A percentile compares a stretch with the other conserved stretches of the same genome.
Conservation (phyloP, 23 red algal species). For the Gracilaria vermiculophylla region DNA sequence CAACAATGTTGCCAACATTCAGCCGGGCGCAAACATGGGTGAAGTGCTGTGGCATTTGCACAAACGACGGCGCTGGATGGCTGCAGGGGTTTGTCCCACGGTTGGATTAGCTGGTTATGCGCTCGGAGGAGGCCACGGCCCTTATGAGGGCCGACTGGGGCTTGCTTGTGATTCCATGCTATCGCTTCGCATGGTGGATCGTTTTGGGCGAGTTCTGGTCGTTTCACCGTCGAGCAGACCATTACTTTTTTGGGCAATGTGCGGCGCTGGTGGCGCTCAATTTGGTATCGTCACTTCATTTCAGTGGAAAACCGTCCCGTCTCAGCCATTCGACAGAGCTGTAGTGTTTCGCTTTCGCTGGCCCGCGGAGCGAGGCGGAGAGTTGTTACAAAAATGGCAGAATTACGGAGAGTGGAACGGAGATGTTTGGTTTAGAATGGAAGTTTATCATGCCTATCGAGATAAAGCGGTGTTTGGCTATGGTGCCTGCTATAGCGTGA, state of each 20-base stretch:
- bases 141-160: slow-evolving; percentile 37
- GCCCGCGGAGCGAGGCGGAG: too few relatives aligned
- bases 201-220: slow-evolving; percentile 12
- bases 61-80: slow-evolving; percentile 26
- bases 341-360: too few relatives aligned
- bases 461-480: too few relatives aligned
- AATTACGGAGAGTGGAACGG: too few relatives aligned
- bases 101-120: slow-evolving; percentile 47
- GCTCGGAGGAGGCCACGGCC: slow-evolving; percentile 36
- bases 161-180: slow-evolving; percentile 49
- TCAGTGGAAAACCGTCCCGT: neutral
- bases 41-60: slow-evolving; percentile 36
- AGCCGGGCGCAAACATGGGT: slow-evolving; percentile 41
- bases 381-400: too few relatives aligned
- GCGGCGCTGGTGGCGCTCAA: slow-evolving; percentile 44
- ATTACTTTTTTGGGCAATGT: slow-evolving; percentile 42
- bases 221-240: neutral
- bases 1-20: neutral
- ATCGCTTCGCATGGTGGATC: slow-evolving; percentile 19
- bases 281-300: slow-evolving; percentile 54
- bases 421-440: too few relatives aligned
- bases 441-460: too few relatives aligned
- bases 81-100: slow-evolving; percentile 42
- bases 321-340: slow-evolving; percentile 8
- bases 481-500: too few relatives aligned